Evolutionary conservation across 2,329 filamentous ascomycete species (phyloP).

Genomic region (Leptographium procerum): DNA sequence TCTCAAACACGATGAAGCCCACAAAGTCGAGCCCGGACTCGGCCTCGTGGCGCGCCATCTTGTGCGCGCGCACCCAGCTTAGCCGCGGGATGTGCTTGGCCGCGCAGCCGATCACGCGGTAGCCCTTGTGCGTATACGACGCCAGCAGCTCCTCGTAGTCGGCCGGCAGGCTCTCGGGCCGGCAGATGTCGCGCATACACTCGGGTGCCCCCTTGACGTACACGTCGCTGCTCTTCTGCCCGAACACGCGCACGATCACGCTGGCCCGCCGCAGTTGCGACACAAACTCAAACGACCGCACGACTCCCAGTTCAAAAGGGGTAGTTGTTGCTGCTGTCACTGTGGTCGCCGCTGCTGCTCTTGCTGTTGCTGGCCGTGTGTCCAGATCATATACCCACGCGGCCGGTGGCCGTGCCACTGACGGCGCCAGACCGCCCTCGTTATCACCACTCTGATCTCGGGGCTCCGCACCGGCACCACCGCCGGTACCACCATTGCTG

Average conservation of each 20-base stretch:
- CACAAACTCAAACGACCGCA: slow-evolving; percentile 89
- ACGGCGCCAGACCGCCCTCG: slow-evolving; percentile 70
- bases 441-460: slow-evolving; percentile 40
- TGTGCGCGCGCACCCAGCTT: slow-evolving; percentile 89
- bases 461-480: neutral
- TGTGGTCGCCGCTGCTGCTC: neutral
- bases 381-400: slow-evolving; percentile 16
- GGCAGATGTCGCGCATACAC: slow-evolving; percentile 90
- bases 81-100: slow-evolving; percentile 79
- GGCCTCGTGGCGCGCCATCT: slow-evolving; percentile 78
- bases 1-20: slow-evolving; percentile 97
- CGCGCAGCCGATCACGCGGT: slow-evolving; percentile 90
- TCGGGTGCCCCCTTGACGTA: slow-evolving; percentile 97
- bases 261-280: slow-evolving; percentile 86
- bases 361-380: neutral
- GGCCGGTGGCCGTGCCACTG: slow-evolving; percentile 71
- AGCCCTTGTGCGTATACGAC: slow-evolving; percentile 90
- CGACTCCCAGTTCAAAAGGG: slow-evolving; percentile 73
- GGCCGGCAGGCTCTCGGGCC: slow-evolving; percentile 66
- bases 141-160: slow-evolving; percentile 85
- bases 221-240: slow-evolving; percentile 70
- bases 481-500: slow-evolving; percentile 19
- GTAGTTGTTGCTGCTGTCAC: slow-evolving; percentile 13
- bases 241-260: slow-evolving; percentile 82
- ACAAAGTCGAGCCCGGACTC: slow-evolving; percentile 78